Evolutionary conservation across 768 basidiomycete genomes (phyloP), one percentile per base, ranked within the genome.

Genomic region (Naganishia vishniacii): DNA sequence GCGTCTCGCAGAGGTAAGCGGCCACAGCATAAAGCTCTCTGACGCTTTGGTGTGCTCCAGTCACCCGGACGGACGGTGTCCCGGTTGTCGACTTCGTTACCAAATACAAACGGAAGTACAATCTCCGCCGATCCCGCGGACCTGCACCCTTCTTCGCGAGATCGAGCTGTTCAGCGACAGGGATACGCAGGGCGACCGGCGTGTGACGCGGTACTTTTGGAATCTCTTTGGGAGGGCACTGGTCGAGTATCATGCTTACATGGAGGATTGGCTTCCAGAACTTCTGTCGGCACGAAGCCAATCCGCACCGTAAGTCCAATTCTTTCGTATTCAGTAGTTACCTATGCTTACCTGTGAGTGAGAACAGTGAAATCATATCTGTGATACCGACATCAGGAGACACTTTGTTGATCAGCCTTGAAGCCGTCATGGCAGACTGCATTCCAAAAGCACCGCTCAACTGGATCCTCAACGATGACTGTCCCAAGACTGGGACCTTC

Each of bases 241-340:
- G 42, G 51, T 63, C 23, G 61, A 62, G 0, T 28, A 62, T 48
- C 28, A 51, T 40, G 65, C 65, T 23, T 56, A 44, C n/a, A 46
- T 15, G 46, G 65, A 67, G 56, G 65, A 61, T 11, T 67, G 65
- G 65, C 58, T 63, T 31, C 29, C 53, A 15, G 61, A 62, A 31
- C 44, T 64, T 7, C 42, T 53, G 11, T 41, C 28, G 44, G 44
- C 46, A 32, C 46, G 59, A 20, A 46, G 26, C 5, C 20, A 16
- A 20, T 32, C 34, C 25, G 46, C 37, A 3, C 20, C 12, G 48
- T 62, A 20, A 48, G 46, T 23, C 9, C 37, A n/a, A n/a, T n/a
- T n/a, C n/a, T n/a, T n/a, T n/a, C n/a, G n/a, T n/a, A n/a, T n/a
- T n/a, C n/a, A n/a, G n/a, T n/a, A n/a, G 8, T 34, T 48, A 26